phyloP scores from a whole-genome alignment of 2,329 filamentous ascomycete genomes.

The Hypoxylon sp. region DNA sequence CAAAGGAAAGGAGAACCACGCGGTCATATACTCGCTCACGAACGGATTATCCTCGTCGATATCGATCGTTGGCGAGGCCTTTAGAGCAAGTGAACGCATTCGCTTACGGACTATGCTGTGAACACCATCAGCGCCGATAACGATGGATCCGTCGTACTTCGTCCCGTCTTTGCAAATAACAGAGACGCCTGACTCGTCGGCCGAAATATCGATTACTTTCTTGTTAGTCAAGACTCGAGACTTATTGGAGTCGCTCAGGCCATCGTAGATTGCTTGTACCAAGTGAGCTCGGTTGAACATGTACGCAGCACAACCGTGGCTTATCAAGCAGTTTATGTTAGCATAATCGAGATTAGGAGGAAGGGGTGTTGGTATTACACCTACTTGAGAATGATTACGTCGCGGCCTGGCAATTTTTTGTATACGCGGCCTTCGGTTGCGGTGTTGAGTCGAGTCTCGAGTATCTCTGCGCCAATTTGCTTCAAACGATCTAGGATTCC shows the following conservation, averaged over 20 bases:
- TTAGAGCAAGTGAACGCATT: conserved; percentile 35
- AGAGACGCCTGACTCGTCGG: conserved; percentile 25
- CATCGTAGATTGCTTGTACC: conserved; percentile 29
- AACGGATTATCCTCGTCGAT: conserved; percentile 36
- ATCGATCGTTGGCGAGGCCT: conserved; percentile 12
- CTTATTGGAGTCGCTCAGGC: conserved; percentile 21
- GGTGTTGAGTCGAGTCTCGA: not conserved
- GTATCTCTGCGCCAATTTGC: conserved; percentile 10
- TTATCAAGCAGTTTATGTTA: conserved; percentile 15
- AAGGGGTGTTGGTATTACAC: not conserved
- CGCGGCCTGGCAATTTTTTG: not conserved
- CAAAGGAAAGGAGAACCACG: conserved; percentile 33
- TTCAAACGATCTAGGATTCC: conserved; percentile 30
- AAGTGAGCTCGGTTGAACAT: conserved; percentile 36
- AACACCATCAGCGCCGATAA: conserved; percentile 41
- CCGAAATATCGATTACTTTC: conserved; percentile 25
- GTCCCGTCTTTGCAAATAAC: conserved; percentile 38
- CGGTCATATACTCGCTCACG: conserved; percentile 20
- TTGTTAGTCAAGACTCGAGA: conserved; percentile 35
- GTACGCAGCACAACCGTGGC: conserved; percentile 16
- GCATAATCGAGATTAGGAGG: not conserved
- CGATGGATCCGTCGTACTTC: conserved; percentile 36
- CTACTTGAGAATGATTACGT: not conserved
- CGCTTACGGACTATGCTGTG: conserved; percentile 31
- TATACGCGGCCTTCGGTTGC: conserved; percentile 11